These are phyloP conservation scores for Tetraselmis striata DNA, from an alignment of 139 green algal genomes.

Conservation along the genomic window DNA sequence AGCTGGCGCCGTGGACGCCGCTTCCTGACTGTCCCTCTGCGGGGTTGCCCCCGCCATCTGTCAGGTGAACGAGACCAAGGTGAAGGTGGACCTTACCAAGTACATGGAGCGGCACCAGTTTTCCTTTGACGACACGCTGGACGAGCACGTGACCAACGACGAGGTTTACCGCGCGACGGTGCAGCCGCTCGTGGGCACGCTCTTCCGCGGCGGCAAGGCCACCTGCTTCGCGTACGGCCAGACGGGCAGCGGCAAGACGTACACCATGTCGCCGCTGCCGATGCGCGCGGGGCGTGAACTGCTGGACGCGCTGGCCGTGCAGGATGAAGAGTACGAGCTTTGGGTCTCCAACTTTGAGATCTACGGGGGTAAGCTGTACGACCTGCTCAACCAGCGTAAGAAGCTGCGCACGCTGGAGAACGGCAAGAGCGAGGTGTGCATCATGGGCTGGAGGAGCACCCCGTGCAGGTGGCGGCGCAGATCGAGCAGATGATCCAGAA, in stretches of 20 bases:
- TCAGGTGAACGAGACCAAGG: slow-evolving; percentile 84
- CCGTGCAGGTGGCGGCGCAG: slow-evolving; percentile 36
- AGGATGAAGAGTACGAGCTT: slow-evolving; percentile 44
- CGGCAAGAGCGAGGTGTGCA: slow-evolving; percentile 71
- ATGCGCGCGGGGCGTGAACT: slow-evolving; percentile 83
- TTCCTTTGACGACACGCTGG: slow-evolving; percentile 88
- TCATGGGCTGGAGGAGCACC: slow-evolving; percentile 74
- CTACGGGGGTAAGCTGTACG: slow-evolving; percentile 95
- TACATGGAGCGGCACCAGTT: slow-evolving; percentile 83
- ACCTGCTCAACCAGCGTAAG: slow-evolving; percentile 88
- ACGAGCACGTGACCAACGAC: slow-evolving; percentile 84
- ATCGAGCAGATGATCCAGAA: slow-evolving; percentile 74
- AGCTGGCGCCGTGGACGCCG: no score
- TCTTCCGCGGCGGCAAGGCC: slow-evolving; percentile 78
- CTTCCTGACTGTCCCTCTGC: no score
- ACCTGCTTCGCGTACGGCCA: slow-evolving; percentile 98
- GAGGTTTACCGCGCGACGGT: slow-evolving; percentile 84
- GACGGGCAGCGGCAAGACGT: slow-evolving; percentile 90
- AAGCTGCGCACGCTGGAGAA: slow-evolving; percentile 92
- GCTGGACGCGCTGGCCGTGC: slow-evolving; percentile 51
- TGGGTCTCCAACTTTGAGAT: slow-evolving; percentile 92
- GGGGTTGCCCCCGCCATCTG: no score
- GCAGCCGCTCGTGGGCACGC: slow-evolving; percentile 82
- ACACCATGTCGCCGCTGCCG: slow-evolving; percentile 93
- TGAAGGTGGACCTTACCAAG: slow-evolving; percentile 84